Percentiles rank a stretch among this genome's conserved stretches.
Evolutionary conservation across 441 rosid species (phyloP).

Genomic region (Mallotus repandus): DNA sequence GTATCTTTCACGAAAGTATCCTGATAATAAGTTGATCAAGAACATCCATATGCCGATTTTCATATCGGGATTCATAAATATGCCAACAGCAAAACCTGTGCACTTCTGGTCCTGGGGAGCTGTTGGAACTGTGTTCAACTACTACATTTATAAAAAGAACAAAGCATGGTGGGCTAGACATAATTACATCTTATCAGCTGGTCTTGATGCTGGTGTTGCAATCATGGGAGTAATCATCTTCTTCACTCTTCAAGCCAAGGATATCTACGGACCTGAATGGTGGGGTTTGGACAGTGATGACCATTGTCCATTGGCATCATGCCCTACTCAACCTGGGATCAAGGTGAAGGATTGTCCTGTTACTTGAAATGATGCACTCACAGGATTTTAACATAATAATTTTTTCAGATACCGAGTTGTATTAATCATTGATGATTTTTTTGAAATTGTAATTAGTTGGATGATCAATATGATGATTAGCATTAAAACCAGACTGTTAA

Average conservation of each 20-base stretch:
- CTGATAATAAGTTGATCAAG: slow-evolving; percentile 68
- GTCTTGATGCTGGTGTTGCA: slow-evolving; percentile 71
- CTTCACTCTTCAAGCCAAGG: slow-evolving; percentile 49
- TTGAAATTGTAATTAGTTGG: too few relatives aligned
- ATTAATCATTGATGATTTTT: too few relatives aligned
- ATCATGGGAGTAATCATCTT: slow-evolving; percentile 62
- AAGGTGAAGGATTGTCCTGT: slow-evolving; percentile 52
- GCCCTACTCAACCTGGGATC: slow-evolving; percentile 72
- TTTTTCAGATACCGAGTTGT: not conserved
- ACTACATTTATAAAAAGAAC: slow-evolving; percentile 52
- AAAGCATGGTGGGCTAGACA: slow-evolving; percentile 86
- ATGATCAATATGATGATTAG: too few relatives aligned
- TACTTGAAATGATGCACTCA: slow-evolving; percentile 21
- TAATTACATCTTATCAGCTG: slow-evolving; percentile 72
- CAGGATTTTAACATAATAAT: too few relatives aligned
- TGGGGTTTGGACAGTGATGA: slow-evolving; percentile 56
- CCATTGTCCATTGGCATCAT: slow-evolving; percentile 57
- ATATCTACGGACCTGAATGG: slow-evolving; percentile 59
- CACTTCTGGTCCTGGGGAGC: slow-evolving; percentile 60
- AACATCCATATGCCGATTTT: slow-evolving; percentile 66
- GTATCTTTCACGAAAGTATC: slow-evolving; percentile 58
- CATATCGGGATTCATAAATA: slow-evolving; percentile 39
- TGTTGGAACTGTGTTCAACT: slow-evolving; percentile 69
- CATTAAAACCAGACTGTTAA: too few relatives aligned
- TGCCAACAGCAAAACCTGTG: slow-evolving; percentile 78